Conservation (phyloP, 257 asterid genomes). For the Solanum pinnatisectum region DNA sequence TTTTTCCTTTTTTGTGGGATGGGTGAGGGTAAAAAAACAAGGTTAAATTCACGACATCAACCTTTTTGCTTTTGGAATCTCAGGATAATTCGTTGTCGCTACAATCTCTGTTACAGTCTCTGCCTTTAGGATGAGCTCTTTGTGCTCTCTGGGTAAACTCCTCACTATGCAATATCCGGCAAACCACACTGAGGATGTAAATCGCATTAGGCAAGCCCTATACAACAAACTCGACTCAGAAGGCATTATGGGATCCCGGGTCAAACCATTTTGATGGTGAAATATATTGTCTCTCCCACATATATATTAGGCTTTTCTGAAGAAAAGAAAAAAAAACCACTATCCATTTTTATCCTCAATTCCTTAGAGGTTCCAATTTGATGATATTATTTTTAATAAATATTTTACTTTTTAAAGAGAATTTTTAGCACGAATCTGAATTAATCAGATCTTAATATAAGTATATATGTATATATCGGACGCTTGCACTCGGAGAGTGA, state of each 20-base stretch:
- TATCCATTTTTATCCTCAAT: no score
- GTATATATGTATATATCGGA: background rate
- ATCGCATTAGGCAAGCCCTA: accelerated
- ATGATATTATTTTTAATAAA: background rate
- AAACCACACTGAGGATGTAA: no score
- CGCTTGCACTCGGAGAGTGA: background rate
- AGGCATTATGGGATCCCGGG: no score
- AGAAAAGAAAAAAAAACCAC: no score
- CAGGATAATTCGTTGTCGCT: no score
- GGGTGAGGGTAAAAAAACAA: background rate
- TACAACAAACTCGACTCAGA: background rate
- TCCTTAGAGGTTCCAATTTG: background rate
- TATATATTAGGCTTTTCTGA: background rate
- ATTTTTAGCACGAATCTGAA: background rate
- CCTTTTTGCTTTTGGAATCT: no score
- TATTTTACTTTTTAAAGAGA: background rate
- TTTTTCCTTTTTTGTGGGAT: background rate
- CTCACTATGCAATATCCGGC: background rate
- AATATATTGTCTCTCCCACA: background rate
- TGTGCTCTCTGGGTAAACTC: no score
- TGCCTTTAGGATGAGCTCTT: no score
- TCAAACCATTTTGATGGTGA: background rate
- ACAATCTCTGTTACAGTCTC: no score
- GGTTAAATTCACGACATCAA: background rate
- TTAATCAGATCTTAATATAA: background rate